phyloP scores from a whole-genome alignment of 2,329 filamentous ascomycete species.

The Fusarium ramigenum region DNA sequence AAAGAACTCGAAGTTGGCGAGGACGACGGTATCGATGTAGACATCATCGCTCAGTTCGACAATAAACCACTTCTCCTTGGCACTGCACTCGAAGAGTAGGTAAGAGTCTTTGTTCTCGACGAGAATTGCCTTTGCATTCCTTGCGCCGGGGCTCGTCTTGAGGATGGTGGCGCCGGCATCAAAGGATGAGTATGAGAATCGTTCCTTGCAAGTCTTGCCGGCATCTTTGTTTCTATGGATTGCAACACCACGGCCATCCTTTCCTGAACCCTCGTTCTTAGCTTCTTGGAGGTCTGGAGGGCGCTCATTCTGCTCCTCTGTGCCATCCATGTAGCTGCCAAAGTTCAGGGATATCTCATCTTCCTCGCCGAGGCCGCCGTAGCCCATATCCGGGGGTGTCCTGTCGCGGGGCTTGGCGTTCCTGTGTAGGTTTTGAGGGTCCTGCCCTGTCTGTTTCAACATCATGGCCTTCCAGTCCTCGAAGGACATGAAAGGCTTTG shows the following conservation, averaged over 20 bases:
- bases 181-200: slow-evolving; percentile 97
- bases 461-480: slow-evolving; percentile 99
- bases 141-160: slow-evolving; percentile 87
- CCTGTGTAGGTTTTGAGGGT: slow-evolving; percentile 72
- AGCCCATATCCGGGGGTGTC: slow-evolving; percentile 69
- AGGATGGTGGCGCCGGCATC: slow-evolving; percentile 94
- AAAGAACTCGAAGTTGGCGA: slow-evolving; percentile 99
- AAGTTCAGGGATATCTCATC: slow-evolving; percentile 77
- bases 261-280: slow-evolving; percentile 43
- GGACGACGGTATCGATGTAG: slow-evolving; percentile 92
- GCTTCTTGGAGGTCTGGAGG: not conserved
- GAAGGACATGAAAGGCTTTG: slow-evolving; percentile 83
- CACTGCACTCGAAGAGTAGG: slow-evolving; percentile 92
- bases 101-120: slow-evolving; percentile 99
- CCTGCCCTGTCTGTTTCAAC: slow-evolving; percentile 83
- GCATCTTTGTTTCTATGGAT: slow-evolving; percentile 85
- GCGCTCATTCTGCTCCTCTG: slow-evolving; percentile 20
- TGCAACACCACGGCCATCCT: slow-evolving; percentile 60
- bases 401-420: slow-evolving; percentile 60
- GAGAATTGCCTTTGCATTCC: slow-evolving; percentile 87
- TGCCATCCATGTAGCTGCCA: slow-evolving; percentile 48
- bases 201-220: slow-evolving; percentile 95
- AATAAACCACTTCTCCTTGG: slow-evolving; percentile 90
- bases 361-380: slow-evolving; percentile 87
- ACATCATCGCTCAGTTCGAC: slow-evolving; percentile 90